These are phyloP conservation scores for Umbelopsis sp. DNA, from an alignment of 192 early-diverging fungal species.

Conservation along the genomic window DNA sequence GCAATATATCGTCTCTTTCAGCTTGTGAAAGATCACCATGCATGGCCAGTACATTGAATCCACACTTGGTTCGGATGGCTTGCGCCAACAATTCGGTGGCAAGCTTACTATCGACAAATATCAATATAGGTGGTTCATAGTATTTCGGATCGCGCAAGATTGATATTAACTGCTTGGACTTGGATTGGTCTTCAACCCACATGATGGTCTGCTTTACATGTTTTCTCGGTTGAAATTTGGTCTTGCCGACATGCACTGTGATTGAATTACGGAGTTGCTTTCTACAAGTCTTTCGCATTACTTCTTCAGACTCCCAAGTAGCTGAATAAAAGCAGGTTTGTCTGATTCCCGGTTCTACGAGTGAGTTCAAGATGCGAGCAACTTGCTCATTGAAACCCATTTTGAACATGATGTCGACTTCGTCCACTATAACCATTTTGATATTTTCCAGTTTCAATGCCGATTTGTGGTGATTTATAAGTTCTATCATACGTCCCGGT, in stretches of 20 bases:
- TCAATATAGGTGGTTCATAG: slow-evolving; percentile 49
- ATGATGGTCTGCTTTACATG: slow-evolving; percentile 55
- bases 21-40: slow-evolving; percentile 53
- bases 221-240: slow-evolving; percentile 1
- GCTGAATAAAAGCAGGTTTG: slow-evolving; percentile 47
- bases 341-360: slow-evolving; percentile 33
- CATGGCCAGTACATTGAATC: slow-evolving; percentile 39
- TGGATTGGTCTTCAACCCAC: slow-evolving; percentile 58
- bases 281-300: slow-evolving; percentile 17
- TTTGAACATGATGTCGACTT: slow-evolving; percentile 61
- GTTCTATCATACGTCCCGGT: slow-evolving; percentile 55
- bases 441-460: slow-evolving; percentile 41
- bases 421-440: slow-evolving; percentile 54
- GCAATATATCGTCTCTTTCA: slow-evolving; percentile 40
- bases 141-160: slow-evolving; percentile 55
- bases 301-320: slow-evolving; percentile 26
- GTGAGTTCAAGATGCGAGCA: slow-evolving; percentile 42
- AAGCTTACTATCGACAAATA: slow-evolving; percentile 57
- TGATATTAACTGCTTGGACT: slow-evolving; percentile 55
- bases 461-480: slow-evolving; percentile 34
- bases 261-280: slow-evolving; percentile 35
- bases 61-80: slow-evolving; percentile 45
- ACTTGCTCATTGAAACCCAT: slow-evolving; percentile 56
- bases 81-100: slow-evolving; percentile 54
- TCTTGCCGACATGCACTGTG: slow-evolving; percentile 31